Conservation (phyloP, 306 rosid species). For the Crotalaria pallida region DNA sequence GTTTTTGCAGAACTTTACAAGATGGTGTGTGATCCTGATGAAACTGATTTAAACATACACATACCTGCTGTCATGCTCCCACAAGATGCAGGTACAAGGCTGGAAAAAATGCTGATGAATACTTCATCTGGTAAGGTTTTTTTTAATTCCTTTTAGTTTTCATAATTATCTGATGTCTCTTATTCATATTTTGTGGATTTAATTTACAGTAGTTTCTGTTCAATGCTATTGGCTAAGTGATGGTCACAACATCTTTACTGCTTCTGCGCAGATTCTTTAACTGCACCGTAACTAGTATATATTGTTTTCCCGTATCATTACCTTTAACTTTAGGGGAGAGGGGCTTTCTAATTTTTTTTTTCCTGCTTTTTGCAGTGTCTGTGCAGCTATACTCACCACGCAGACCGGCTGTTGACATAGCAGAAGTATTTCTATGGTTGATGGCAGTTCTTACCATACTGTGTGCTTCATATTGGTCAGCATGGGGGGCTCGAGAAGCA, state of each 20-base stretch:
- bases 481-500: conserved; percentile 81
- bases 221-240: neutral
- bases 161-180: neutral
- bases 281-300: neutral
- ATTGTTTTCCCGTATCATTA: neutral
- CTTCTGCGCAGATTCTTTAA: neutral
- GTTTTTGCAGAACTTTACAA: conserved; percentile 78
- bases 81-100: conserved; percentile 74
- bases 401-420: conserved; percentile 78
- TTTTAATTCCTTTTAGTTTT: neutral
- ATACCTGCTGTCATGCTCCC: conserved; percentile 96
- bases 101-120: conserved; percentile 57
- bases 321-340: neutral
- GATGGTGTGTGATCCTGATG: conserved; percentile 93
- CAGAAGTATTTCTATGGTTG: conserved; percentile 94
- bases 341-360: neutral
- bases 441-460: conserved; percentile 89
- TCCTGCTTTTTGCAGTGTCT: conserved; percentile 53
- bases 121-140: conserved; percentile 52
- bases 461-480: conserved; percentile 97
- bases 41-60: conserved; percentile 69
- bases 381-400: conserved; percentile 91
- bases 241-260: neutral
- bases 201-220: neutral
- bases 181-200: conserved; percentile 9